Percentiles rank a stretch among this genome's conserved stretches.
phyloP scores from a whole-genome alignment of 2,329 filamentous ascomycete genomes.

The Ophiostoma novo-ulmi region DNA sequence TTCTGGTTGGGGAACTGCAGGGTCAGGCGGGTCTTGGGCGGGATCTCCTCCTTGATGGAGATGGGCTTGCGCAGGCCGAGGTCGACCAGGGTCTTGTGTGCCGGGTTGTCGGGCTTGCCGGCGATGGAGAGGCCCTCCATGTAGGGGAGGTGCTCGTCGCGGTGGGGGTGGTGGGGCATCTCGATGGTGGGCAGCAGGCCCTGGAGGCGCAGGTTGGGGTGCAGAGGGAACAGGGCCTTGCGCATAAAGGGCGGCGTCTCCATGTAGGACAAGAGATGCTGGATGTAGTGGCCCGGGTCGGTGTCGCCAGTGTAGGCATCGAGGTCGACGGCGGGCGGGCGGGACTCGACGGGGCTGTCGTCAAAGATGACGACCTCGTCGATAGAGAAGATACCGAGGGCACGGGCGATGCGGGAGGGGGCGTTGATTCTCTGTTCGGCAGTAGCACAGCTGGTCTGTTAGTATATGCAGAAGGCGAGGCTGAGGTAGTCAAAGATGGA shows the following conservation, averaged over 20 bases:
- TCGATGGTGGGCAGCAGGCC: slow-evolving; percentile 72
- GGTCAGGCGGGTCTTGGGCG: slow-evolving; percentile 67
- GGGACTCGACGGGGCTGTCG: slow-evolving; percentile 52
- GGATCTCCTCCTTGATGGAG: slow-evolving; percentile 56
- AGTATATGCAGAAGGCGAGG: neutral
- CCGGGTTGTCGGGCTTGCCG: slow-evolving; percentile 37
- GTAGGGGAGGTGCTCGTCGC: slow-evolving; percentile 72
- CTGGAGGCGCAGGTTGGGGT: slow-evolving; percentile 69
- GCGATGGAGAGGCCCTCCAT: slow-evolving; percentile 67
- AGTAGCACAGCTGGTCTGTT: slow-evolving; percentile 54
- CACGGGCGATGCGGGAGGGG: slow-evolving; percentile 72
- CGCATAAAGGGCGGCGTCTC: slow-evolving; percentile 81
- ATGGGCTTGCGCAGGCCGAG: slow-evolving; percentile 53
- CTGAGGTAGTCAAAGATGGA: neutral
- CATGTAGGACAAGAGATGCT: slow-evolving; percentile 73
- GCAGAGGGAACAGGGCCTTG: slow-evolving; percentile 67
- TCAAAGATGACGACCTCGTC: slow-evolving; percentile 82
- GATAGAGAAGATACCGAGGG: slow-evolving; percentile 74
- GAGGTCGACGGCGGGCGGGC: slow-evolving; percentile 46
- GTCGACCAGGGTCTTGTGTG: slow-evolving; percentile 51
- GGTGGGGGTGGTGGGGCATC: slow-evolving; percentile 76
- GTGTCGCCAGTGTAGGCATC: slow-evolving; percentile 61
- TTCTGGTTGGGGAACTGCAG: slow-evolving; percentile 55
- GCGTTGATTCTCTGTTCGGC: slow-evolving; percentile 70
- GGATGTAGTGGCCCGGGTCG: slow-evolving; percentile 74